Percentiles rank a stretch among this genome's conserved stretches.
These are phyloP conservation scores for Petunia axillaris DNA, from an alignment of 257 asterid genomes.

Conservation along the genomic window DNA sequence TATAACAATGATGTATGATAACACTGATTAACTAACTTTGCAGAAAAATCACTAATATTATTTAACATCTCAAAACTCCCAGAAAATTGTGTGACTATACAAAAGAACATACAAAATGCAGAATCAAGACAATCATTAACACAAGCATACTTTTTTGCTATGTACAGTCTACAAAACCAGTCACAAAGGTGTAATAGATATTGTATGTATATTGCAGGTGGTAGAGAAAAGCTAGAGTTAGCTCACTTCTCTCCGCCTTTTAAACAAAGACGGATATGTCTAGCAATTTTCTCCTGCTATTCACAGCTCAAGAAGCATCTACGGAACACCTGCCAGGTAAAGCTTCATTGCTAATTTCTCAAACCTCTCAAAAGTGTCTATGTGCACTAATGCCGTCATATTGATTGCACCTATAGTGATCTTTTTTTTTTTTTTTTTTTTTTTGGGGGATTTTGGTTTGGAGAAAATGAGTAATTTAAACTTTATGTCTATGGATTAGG, in stretches of 20 bases:
- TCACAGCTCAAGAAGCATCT: constrained; percentile 24
- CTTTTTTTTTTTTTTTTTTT: not conserved
- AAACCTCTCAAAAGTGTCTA: constrained; percentile 23
- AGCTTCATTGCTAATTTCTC: constrained; percentile 22
- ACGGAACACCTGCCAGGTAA: constrained; percentile 21
- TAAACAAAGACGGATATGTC: not conserved
- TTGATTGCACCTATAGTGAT: constrained; percentile 23
- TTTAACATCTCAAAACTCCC: not conserved
- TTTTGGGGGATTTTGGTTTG: not conserved
- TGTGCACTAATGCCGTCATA: not conserved
- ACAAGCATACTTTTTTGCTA: not conserved
- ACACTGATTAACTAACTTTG: not conserved
- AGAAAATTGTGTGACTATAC: not conserved
- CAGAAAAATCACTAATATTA: not conserved
- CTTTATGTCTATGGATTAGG: constrained; percentile 34
- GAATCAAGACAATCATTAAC: not conserved
- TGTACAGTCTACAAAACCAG: constrained; percentile 31
- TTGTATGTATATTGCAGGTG: constrained; percentile 14
- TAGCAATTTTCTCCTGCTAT: not conserved
- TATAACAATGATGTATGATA: not conserved
- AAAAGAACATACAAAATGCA: not conserved
- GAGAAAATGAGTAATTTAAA: not conserved
- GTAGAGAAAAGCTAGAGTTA: constrained; percentile 27
- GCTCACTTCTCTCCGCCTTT: constrained; percentile 15
- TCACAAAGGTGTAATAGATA: constrained; percentile 20